Evolutionary conservation across 345 rosid genomes (phyloP).

Genomic region (Acer campestre): DNA sequence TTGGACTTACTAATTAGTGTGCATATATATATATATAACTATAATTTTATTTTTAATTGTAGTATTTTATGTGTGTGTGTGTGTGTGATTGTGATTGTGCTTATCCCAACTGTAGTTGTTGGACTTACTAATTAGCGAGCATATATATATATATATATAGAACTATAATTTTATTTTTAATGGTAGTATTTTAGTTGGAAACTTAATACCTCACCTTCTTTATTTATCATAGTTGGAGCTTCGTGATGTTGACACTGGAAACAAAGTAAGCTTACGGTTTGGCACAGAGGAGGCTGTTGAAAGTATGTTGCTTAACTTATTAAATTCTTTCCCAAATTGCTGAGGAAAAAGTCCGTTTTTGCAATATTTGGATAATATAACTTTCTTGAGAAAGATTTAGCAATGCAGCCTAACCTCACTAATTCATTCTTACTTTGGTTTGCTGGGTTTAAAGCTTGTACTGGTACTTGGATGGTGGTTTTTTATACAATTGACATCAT

Average conservation of each 20-base stretch:
- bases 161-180: background rate
- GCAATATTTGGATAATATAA: background rate
- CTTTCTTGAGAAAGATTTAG: background rate
- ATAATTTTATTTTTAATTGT: too few species aligned
- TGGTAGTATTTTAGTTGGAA: background rate
- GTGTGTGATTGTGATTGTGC: too few species aligned
- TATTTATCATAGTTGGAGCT: conserved; percentile 64
- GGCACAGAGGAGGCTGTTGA: conserved; percentile 87
- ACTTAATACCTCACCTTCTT: background rate
- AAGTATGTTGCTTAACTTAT: conserved; percentile 50
- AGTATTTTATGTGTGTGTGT: too few species aligned
- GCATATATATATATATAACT: too few species aligned
- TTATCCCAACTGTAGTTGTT: background rate
- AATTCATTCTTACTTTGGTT: background rate
- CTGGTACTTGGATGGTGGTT: too few species aligned
- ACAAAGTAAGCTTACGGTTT: conserved; percentile 78
- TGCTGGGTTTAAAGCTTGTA: background rate
- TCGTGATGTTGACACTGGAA: conserved; percentile 90
- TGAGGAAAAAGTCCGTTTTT: background rate
- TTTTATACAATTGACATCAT: too few species aligned
- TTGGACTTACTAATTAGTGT: too few species aligned
- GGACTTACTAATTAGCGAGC: background rate
- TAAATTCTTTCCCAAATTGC: conserved; percentile 14
- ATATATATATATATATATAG: background rate
- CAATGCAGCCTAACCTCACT: background rate